Conservation (phyloP, 2,329 filamentous ascomycete species). For the Claviceps monticola region DNA sequence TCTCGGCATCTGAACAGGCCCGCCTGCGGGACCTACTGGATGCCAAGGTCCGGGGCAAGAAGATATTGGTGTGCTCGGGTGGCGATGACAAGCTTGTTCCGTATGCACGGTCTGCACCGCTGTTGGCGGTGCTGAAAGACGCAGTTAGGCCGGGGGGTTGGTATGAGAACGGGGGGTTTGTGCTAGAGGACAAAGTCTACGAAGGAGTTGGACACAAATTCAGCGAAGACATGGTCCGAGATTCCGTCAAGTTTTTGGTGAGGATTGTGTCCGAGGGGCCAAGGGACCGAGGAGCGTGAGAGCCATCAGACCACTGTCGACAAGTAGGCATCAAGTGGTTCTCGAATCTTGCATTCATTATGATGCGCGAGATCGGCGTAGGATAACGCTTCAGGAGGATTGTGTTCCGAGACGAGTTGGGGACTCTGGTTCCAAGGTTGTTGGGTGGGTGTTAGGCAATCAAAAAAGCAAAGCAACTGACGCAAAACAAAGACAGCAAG, state of each 20-base stretch:
- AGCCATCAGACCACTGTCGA: not conserved
- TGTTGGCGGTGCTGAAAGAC: conserved; percentile 46
- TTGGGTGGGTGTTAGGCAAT: no score
- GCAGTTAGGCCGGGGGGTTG: conserved; percentile 29
- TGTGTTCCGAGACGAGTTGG: no score
- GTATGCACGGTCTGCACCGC: conserved; percentile 43
- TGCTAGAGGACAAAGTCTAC: conserved; percentile 53
- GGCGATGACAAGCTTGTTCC: conserved; percentile 60
- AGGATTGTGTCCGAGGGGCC: conserved; percentile 25
- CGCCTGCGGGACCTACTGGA: conserved; percentile 33
- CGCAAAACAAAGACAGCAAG: not conserved
- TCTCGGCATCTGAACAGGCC: conserved; percentile 24
- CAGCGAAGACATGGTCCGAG: conserved; percentile 49
- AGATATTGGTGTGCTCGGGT: conserved; percentile 50
- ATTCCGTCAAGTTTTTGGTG: conserved; percentile 50
- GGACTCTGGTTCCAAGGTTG: no score
- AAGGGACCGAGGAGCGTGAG: conserved; percentile 12
- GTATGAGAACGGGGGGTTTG: conserved; percentile 42
- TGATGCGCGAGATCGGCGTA: no score
- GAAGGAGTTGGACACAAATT: conserved; percentile 58
- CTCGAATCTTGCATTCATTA: no score
- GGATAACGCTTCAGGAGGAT: no score
- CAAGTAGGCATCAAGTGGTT: no score
- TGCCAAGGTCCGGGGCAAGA: conserved; percentile 43
- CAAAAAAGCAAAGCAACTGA: not conserved